Evolutionary conservation across 1,284 basidiomycete species (phyloP), one percentile per base, ranked within the genome.

Genomic region (Erythrobasidium hasegawianum): DNA sequence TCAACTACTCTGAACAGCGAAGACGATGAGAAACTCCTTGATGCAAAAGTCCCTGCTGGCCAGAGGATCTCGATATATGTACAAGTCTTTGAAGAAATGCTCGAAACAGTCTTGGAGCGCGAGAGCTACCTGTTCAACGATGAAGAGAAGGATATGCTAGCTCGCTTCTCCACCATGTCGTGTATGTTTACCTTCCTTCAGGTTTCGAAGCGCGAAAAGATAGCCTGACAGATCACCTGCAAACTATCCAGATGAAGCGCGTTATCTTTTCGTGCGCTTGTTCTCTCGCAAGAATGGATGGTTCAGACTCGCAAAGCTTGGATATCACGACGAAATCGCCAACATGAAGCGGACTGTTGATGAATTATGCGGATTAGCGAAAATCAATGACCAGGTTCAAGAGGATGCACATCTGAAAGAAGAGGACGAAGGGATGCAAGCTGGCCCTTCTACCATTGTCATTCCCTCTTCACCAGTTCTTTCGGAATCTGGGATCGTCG

Each of bases 241-340:
- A 24, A 24, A 7, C 43, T 14, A 50, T 47, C 20, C 68, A 94
- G 90, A 90, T 73, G 79, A 83, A 45, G 84, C 87, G 0, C 85
- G 87, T n/a, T 96, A 91, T 77, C 85, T 94, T 26, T 84, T 96
- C 68, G 83, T 87, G 7, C 86, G 91, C n/a, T 81, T 97, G 0
- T 80, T 89, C 8, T 82, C 93, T 18, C 87, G 94, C 58, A 89
- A 89, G 72, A 81, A 83, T 27, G 84, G 84, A 57, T 83, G 83
- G 72, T 92, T 93, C 72, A 83, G 89, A 0, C 77, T 87, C 1
- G 80, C 81, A 33, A 75, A 81, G 1, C 79, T 95, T 10, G 83
- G 81, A n/a, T 72, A 75, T n/a, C 75, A 77, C 47, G 90, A 88
- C 74, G 90, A 95, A 74, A 81, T 94, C 7, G 78, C 77, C 11